A percentile compares a stretch with the other conserved stretches of the same genome.
phyloP scores from a whole-genome alignment of 495 filamentous ascomycete genomes.

The Xeromyces bisporus region DNA sequence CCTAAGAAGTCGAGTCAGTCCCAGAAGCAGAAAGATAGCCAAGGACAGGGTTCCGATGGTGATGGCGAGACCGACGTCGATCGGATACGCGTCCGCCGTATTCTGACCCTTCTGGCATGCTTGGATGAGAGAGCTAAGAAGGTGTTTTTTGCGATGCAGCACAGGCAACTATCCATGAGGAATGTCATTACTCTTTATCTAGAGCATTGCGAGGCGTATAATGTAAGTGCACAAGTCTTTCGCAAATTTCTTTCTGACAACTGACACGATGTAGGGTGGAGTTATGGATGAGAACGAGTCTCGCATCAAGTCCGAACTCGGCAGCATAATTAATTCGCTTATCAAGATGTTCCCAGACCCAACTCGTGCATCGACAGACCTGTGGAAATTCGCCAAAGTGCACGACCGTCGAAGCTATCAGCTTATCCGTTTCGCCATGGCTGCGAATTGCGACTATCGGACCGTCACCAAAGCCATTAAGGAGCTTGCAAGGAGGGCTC shows the following conservation, averaged over 20 bases:
- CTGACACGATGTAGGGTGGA: conserved; percentile 40
- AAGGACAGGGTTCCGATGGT: conserved; percentile 28
- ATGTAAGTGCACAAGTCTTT: conserved; percentile 36
- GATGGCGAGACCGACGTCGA: conserved; percentile 51
- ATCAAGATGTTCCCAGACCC: conserved; percentile 60
- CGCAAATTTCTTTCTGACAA: conserved; percentile 2
- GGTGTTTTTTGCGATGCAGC: conserved; percentile 78
- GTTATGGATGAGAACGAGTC: conserved; percentile 58
- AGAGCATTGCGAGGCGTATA: conserved; percentile 68
- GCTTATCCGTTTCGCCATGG: conserved; percentile 69
- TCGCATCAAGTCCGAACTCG: conserved; percentile 49
- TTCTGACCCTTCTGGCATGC: conserved; percentile 61
- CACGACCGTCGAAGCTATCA: conserved; percentile 87
- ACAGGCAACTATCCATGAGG: conserved; percentile 51
- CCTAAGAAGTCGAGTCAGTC: conserved; percentile 41
- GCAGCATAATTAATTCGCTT: conserved; percentile 47
- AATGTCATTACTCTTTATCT: conserved; percentile 56
- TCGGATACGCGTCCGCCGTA: conserved; percentile 68
- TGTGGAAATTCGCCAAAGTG: conserved; percentile 80
- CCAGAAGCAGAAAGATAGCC: conserved; percentile 42
- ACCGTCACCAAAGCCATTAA: conserved; percentile 78
- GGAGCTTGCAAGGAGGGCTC: conserved; percentile 70
- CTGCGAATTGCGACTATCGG: conserved; percentile 77
- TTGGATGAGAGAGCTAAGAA: conserved; percentile 65
- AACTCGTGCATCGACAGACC: conserved; percentile 44